Percentiles rank a stretch among this genome's conserved stretches.
These are phyloP conservation scores for Aegilops speltoides DNA, from an alignment of 176 grass and related monocot genomes.

Conservation along the genomic window DNA sequence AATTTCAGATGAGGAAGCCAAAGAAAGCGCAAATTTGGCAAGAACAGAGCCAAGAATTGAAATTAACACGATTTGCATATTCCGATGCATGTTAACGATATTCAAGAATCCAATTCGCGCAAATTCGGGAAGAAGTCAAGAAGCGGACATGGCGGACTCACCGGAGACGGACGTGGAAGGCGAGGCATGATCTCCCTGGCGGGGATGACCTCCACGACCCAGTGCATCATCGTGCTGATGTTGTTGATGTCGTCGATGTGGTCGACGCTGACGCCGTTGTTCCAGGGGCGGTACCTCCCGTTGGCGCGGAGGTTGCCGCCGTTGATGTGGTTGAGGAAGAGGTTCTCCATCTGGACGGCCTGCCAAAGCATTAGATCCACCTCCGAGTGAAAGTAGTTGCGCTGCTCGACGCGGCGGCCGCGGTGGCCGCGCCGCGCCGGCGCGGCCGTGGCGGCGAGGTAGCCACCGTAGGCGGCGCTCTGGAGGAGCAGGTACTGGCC, in stretches of 20 bases:
- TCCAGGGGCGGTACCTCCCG: not conserved
- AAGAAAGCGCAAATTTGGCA: too few species aligned
- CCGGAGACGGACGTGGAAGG: not conserved
- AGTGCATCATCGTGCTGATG: not conserved
- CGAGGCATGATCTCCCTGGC: not conserved
- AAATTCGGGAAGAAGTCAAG: too few species aligned
- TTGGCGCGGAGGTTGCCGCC: constrained; percentile 10
- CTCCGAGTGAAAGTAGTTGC: not conserved
- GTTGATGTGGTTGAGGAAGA: not conserved
- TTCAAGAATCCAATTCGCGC: not conserved
- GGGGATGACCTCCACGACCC: not conserved
- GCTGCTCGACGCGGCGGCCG: not conserved
- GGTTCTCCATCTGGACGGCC: not conserved
- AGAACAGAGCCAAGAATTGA: too few species aligned
- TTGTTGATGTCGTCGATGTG: not conserved
- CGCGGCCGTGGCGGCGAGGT: not conserved
- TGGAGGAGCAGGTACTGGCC: not conserved
- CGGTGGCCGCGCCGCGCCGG: too few species aligned
- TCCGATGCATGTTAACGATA: too few species aligned
- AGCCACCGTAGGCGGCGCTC: constrained; percentile 19
- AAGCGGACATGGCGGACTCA: not conserved
- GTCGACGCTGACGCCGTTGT: not conserved
- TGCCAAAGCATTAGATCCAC: not conserved
- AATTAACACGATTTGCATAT: too few species aligned
- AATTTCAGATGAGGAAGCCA: too few species aligned